Percentiles rank a stretch among this genome's conserved stretches.
Evolutionary conservation across 108 stramenopile genomes (phyloP).

Genomic region (Aurantiochytrium sp.): DNA sequence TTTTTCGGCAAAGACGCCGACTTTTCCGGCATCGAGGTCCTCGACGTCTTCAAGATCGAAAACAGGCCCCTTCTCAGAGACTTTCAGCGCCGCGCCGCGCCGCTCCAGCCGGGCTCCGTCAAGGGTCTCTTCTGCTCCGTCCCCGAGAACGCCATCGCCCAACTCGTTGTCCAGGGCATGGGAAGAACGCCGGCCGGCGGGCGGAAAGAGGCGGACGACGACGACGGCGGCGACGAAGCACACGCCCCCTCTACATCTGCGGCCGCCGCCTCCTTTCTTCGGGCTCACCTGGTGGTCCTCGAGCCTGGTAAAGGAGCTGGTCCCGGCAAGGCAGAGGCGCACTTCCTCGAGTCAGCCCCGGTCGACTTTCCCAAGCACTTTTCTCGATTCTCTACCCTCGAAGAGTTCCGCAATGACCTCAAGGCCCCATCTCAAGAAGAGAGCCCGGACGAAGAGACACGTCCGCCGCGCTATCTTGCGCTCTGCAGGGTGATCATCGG

Average conservation of each 20-base stretch:
- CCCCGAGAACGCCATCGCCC: constrained; percentile 38
- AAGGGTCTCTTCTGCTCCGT: constrained; percentile 53
- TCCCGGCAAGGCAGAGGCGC: neutral
- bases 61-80: constrained; percentile 30
- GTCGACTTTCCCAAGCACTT: constrained; percentile 30
- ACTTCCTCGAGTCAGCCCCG: neutral
- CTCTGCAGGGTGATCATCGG: constrained; percentile 54
- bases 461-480: constrained; percentile 42
- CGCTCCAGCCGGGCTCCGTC: constrained; percentile 39
- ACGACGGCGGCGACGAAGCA: neutral
- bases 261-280: neutral
- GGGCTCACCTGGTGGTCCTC: neutral
- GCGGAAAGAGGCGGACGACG: neutral
- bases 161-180: constrained; percentile 40
- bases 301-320: too few species aligned
- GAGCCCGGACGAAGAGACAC: too few species aligned
- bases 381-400: constrained; percentile 35
- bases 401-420: neutral
- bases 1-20: constrained; percentile 37
- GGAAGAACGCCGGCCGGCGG: neutral
- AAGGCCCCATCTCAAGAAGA: neutral
- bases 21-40: constrained; percentile 43
- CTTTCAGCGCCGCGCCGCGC: constrained; percentile 40
- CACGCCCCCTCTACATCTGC: neutral
- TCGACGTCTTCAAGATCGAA: constrained; percentile 48